Evolutionary conservation across 108 stramenopile genomes (phyloP).

Genomic region (Cyclotella sp.): DNA sequence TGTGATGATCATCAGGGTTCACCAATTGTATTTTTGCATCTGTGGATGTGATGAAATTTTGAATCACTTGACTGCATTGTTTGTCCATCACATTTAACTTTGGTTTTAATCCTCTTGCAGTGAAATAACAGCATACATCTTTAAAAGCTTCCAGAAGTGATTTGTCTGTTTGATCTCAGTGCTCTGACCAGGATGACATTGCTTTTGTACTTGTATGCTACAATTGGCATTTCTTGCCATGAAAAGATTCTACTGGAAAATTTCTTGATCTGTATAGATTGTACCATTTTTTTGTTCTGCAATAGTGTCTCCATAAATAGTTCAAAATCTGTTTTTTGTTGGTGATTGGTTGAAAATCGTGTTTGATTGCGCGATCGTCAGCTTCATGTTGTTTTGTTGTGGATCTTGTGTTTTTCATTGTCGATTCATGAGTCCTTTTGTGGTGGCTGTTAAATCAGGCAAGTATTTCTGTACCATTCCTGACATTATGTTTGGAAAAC

Average conservation of each 20-base stretch:
- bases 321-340: background rate
- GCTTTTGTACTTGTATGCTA: background rate
- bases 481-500: background rate
- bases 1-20: too few species aligned
- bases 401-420: background rate
- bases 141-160: background rate
- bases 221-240: background rate
- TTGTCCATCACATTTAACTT: constrained; percentile 4
- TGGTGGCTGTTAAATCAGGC: background rate
- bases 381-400: background rate
- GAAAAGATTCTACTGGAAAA: constrained; percentile 3
- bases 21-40: too few species aligned
- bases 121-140: background rate
- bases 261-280: background rate
- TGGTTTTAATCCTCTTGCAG: background rate
- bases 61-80: background rate
- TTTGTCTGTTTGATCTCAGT: background rate
- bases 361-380: too few species aligned
- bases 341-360: background rate
- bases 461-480: background rate
- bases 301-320: background rate
- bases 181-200: constrained; percentile 1
- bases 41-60: constrained; percentile 6
- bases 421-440: constrained; percentile 23
- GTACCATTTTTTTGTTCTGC: background rate